Conservation (phyloP, 257 asterid species). For the Penstemon davidsonii region DNA sequence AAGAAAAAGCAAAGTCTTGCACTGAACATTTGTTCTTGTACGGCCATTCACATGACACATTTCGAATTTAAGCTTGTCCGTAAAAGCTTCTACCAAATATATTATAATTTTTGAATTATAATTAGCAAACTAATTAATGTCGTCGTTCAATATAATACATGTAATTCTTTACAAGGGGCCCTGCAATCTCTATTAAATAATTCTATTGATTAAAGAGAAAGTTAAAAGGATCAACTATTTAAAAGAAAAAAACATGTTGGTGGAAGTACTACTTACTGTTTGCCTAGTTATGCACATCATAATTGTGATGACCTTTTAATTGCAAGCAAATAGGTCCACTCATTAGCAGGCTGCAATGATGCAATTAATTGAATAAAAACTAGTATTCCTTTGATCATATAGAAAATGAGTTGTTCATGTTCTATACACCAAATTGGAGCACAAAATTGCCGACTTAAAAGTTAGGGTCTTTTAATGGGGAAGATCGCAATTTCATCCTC, state of each 20-base stretch:
- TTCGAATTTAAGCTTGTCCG: too few species aligned
- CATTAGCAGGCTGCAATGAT: constrained; percentile 46
- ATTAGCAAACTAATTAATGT: constrained; percentile 3
- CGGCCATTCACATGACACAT: too few species aligned
- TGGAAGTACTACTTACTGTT: constrained; percentile 39
- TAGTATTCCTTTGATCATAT: constrained; percentile 26
- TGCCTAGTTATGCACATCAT: constrained; percentile 59
- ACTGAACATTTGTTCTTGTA: too few species aligned
- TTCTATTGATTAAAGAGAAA: constrained; percentile 56
- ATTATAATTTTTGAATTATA: not conserved
- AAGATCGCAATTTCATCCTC: too few species aligned
- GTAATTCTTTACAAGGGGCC: not conserved
- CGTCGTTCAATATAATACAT: constrained; percentile 1
- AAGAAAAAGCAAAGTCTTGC: too few species aligned
- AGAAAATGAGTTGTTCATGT: constrained; percentile 16
- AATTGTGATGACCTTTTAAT: constrained; percentile 48
- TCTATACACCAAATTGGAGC: constrained; percentile 19
- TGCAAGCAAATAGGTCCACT: constrained; percentile 47
- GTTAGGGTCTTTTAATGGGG: not conserved
- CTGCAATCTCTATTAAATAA: constrained; percentile 26
- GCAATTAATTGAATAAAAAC: constrained; percentile 29
- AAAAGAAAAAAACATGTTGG: constrained; percentile 24
- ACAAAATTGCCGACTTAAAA: constrained; percentile 27
- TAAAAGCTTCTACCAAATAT: not conserved
- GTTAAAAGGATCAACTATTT: constrained; percentile 43